phyloP scores from a whole-genome alignment of 208 protist species.

The Strigomonas culicis region DNA sequence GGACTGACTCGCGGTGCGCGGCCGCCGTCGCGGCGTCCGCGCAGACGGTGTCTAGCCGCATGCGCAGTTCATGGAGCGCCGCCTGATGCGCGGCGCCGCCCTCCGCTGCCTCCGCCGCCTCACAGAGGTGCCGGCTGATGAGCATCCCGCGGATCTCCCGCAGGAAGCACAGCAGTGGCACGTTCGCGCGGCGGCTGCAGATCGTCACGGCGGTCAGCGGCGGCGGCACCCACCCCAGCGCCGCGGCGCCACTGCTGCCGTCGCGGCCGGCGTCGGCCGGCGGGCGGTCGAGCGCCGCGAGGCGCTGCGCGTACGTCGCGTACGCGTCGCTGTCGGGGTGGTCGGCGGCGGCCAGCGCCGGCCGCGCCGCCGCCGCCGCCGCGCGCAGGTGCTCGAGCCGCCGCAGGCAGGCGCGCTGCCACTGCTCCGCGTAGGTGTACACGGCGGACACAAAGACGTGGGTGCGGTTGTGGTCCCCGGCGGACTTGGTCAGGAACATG shows the following conservation, averaged over 20 bases:
- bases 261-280: neutral
- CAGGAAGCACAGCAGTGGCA: constrained; percentile 48
- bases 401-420: constrained; percentile 39
- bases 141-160: constrained; percentile 30
- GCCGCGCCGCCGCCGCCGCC: neutral
- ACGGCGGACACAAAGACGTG: constrained; percentile 31
- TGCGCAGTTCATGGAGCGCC: neutral
- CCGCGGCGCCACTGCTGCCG: neutral
- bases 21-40: neutral
- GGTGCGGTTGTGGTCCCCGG: constrained; percentile 42
- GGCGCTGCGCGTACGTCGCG: neutral
- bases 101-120: neutral
- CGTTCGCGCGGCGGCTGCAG: constrained; percentile 33
- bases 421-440: constrained; percentile 41
- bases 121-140: constrained; percentile 5
- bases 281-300: neutral
- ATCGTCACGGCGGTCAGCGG: constrained; percentile 16
- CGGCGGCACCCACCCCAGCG: constrained; percentile 7
- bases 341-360: neutral
- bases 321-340: constrained; percentile 1
- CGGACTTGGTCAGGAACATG: constrained; percentile 44
- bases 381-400: constrained; percentile 6
- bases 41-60: neutral
- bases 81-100: neutral
- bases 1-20: constrained; percentile 18